Percentiles rank a stretch among this genome's conserved stretches.
Conservation (phyloP, 1,284 basidiomycete species). For the Moesziomyces sp. region DNA sequence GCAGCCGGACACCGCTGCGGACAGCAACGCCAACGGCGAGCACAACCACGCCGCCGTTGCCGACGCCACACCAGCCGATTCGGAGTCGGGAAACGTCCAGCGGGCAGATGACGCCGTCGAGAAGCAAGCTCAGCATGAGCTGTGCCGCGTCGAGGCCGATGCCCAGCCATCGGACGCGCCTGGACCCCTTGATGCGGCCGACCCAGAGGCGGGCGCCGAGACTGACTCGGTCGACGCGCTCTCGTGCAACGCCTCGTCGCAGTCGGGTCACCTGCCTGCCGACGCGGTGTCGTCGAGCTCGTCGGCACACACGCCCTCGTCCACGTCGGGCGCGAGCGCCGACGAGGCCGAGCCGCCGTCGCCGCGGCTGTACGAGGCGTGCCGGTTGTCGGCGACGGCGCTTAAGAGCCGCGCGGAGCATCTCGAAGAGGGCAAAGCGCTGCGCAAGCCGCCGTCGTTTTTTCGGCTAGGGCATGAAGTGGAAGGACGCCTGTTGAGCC, state of each 20-base stretch:
- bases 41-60: neutral
- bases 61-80: neutral
- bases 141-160: conserved; percentile 37
- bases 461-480: conserved; percentile 59
- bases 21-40: conserved; percentile 12
- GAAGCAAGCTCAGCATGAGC: conserved; percentile 11
- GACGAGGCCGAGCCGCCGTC: conserved; percentile 48
- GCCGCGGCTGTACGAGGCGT: conserved; percentile 32
- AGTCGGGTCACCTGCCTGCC: conserved; percentile 38
- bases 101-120: conserved; percentile 51
- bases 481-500: conserved; percentile 32
- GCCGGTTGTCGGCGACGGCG: conserved; percentile 24
- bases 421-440: conserved; percentile 29
- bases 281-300: conserved; percentile 44
- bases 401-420: conserved; percentile 32
- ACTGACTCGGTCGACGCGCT: conserved; percentile 7
- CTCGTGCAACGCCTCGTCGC: conserved; percentile 45
- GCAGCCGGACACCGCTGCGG: neutral
- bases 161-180: conserved; percentile 18
- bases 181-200: neutral
- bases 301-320: conserved; percentile 45
- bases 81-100: conserved; percentile 49
- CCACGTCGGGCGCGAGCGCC: conserved; percentile 40
- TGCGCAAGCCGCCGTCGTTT: conserved; percentile 45
- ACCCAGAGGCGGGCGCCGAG: conserved; percentile 4